phyloP scores from a whole-genome alignment of 805 yeast species.

The Debaryomyces hansenii region DNA sequence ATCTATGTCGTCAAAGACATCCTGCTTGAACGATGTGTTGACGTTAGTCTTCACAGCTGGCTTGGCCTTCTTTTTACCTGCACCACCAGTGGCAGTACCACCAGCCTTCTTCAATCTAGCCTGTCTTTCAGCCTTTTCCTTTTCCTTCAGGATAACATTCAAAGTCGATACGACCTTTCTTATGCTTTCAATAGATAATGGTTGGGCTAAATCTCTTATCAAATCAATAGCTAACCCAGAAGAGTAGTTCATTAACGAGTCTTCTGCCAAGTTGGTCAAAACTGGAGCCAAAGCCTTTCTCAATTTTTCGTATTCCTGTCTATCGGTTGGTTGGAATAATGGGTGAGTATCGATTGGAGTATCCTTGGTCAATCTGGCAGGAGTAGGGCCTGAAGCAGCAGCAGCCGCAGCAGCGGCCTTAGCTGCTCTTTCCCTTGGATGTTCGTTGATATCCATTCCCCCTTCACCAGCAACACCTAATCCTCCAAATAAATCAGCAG shows the following conservation, averaged over 20 bases:
- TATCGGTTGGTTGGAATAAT: constrained; percentile 78
- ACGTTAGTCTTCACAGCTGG: constrained; percentile 65
- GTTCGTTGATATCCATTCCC: constrained; percentile 42
- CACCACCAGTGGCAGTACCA: constrained; percentile 88
- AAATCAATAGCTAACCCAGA: constrained; percentile 80
- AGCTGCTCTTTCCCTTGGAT: constrained; percentile 52
- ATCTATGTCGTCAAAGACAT: constrained; percentile 56
- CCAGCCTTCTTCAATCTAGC: constrained; percentile 80
- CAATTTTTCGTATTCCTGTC: constrained; percentile 66
- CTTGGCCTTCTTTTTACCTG: constrained; percentile 93
- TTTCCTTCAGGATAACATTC: constrained; percentile 77
- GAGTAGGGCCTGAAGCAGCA: constrained; percentile 27
- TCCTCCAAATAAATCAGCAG: constrained; percentile 88
- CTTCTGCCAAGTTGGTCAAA: constrained; percentile 44
- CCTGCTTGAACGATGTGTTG: constrained; percentile 59
- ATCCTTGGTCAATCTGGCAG: constrained; percentile 47
- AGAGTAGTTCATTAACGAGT: constrained; percentile 65
- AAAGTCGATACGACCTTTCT: constrained; percentile 85
- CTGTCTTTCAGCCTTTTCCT: constrained; percentile 86
- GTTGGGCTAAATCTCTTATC: constrained; percentile 79
- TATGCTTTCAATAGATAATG: constrained; percentile 76
- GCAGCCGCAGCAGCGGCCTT: constrained; percentile 44
- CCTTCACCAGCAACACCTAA: constrained; percentile 48
- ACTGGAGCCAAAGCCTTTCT: constrained; percentile 25
- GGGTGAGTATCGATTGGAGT: constrained; percentile 75